Evolutionary conservation across 129 eudicot species (phyloP), one percentile per base, ranked within the genome.

Genomic region (Cynara cardunculus): DNA sequence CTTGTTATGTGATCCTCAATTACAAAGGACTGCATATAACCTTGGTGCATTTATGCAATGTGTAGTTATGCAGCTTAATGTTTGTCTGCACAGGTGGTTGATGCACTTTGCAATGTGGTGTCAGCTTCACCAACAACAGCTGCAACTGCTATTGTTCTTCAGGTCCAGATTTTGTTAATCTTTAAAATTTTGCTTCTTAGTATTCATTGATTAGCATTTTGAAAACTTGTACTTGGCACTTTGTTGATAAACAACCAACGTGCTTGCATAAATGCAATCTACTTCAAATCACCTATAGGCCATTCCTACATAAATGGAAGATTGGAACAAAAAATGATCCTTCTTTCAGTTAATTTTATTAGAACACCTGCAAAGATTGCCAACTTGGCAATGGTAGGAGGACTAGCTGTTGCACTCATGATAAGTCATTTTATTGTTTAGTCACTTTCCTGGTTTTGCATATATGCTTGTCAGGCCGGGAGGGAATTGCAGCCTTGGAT

Each of bases 51-150:
- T 73, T 71, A 53, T 78, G 13, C 49, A 1, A 53, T 53, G 62
- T 53, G 62, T 53, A 53, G 62, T 53, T 53, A 22, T 53, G 62
- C 19, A 53, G 19, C 62, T 53, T 16, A 53, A 18, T 2, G 62
- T 16, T 53, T 53, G 62, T 53, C 22, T 53, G 21, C 82, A 28
- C 92, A 94, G 99, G 99, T 95, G 85, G 94, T 92, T 82, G 99
- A 93, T 87, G 99, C 99, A 5, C 87, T 95, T 73, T 95, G 99
- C 90, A 95, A 95, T 76, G 99, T 95, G 68, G 99, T 95, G 80
- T 86, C 96, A 24, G 99, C 99, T 79, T 89, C 93, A 76, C 99
- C 99, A 26, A 78, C 96, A 72, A 95, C 92, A 79, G 99, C 97
- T 79, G 93, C 99, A 78, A 91, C 99, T 35, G 99, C 99, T 18